phyloP scores from a whole-genome alignment of 1,139 yeast genomes.

The Insectozyma bohioensis region DNA sequence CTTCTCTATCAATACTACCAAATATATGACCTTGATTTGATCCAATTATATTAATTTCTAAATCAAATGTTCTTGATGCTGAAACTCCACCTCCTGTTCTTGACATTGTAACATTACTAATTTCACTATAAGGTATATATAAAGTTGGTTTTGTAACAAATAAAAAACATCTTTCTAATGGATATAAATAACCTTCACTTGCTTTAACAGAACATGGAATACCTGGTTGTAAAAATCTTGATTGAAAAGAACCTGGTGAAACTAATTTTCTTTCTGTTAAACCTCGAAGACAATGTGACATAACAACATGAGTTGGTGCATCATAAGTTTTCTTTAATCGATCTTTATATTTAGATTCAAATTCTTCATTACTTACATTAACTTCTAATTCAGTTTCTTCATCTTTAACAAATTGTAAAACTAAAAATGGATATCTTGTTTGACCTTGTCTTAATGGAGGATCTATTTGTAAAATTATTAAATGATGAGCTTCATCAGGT shows the following conservation, averaged over 20 bases:
- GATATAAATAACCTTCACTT: constrained; percentile 89
- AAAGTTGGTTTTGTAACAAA: constrained; percentile 95
- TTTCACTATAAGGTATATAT: constrained; percentile 83
- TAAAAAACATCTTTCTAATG: constrained; percentile 85
- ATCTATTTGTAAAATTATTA: constrained; percentile 85
- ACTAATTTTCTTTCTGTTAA: constrained; percentile 83
- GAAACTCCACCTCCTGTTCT: constrained; percentile 82
- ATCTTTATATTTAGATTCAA: constrained; percentile 71
- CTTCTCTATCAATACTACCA: constrained; percentile 88
- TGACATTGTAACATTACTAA: constrained; percentile 74
- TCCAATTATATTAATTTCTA: constrained; percentile 71
- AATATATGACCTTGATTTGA: constrained; percentile 75
- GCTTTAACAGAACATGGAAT: constrained; percentile 92
- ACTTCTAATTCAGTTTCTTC: constrained; percentile 92
- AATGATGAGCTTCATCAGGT: constrained; percentile 89
- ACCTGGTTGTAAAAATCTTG: constrained; percentile 76
- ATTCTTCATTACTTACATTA: constrained; percentile 82
- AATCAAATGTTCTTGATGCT: constrained; percentile 88
- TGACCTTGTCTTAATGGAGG: constrained; percentile 93
- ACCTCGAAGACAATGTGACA: constrained; percentile 88
- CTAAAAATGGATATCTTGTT: constrained; percentile 91
- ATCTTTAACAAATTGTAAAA: constrained; percentile 82
- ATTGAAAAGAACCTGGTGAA: constrained; percentile 81
- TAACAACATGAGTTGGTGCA: constrained; percentile 79
- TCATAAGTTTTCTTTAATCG: constrained; percentile 78